Conservation (phyloP, 306 rosid genomes). For the Hippophae gyantsensis region DNA sequence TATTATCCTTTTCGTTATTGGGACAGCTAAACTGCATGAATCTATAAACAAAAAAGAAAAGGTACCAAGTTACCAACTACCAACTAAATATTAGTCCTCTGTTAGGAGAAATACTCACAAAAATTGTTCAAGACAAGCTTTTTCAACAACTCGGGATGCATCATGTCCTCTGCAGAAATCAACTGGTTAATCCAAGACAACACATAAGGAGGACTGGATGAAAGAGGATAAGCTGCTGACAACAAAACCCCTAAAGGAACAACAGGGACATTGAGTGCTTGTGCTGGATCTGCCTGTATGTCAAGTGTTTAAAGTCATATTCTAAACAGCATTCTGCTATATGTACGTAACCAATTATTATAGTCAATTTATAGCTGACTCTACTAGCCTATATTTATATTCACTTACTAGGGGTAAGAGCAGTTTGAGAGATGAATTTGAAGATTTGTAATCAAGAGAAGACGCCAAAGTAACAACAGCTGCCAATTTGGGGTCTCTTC, state of each 20-base stretch:
- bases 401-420: constrained; percentile 87
- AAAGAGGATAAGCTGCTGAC: constrained; percentile 85
- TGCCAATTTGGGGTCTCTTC: constrained; percentile 65
- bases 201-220: constrained; percentile 70
- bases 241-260: constrained; percentile 82
- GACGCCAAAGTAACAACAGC: constrained; percentile 91
- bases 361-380: constrained; percentile 11
- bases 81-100: constrained; percentile 2
- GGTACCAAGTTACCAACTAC: too few species aligned
- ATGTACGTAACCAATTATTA: constrained; percentile 6
- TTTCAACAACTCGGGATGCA: constrained; percentile 78
- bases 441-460: constrained; percentile 84
- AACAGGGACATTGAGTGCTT: constrained; percentile 88
- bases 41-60: too few species aligned
- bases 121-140: constrained; percentile 89
- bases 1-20: background rate
- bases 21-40: background rate
- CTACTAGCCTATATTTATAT: background rate
- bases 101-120: constrained; percentile 47
- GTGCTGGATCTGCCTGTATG: constrained; percentile 96
- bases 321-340: constrained; percentile 10
- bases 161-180: constrained; percentile 92
- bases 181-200: constrained; percentile 71
- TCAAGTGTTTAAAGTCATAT: constrained; percentile 28
- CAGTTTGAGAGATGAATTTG: constrained; percentile 78